A percentile compares a stretch with the other conserved stretches of the same genome.
Conservation (phyloP, 768 basidiomycete genomes). For the Terana coerulea region DNA sequence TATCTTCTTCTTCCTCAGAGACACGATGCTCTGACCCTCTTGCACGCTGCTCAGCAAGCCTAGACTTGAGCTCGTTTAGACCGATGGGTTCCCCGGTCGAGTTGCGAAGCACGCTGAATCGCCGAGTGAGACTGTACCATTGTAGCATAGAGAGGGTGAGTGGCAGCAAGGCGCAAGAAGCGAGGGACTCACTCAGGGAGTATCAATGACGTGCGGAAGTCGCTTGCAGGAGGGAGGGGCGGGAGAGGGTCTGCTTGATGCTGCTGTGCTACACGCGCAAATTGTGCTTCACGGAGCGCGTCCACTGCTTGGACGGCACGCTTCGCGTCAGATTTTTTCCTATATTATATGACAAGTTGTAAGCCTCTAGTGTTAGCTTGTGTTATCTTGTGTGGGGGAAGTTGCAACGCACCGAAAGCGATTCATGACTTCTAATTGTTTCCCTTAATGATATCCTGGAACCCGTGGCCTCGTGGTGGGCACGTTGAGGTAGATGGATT, state of each 20-base stretch:
- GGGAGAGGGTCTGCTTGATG: constrained; percentile 39
- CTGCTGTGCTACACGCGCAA: constrained; percentile 10
- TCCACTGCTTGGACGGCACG: constrained; percentile 38
- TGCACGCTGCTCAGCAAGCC: constrained; percentile 74
- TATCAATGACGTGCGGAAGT: constrained; percentile 86
- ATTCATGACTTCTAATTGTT: constrained; percentile 47
- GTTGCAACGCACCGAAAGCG: constrained; percentile 69
- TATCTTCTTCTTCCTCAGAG: constrained; percentile 80
- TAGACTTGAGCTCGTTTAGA: constrained; percentile 58
- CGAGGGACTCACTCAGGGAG: constrained; percentile 67
- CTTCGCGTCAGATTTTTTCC: constrained; percentile 77
- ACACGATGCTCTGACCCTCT: constrained; percentile 65
- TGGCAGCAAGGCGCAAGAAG: constrained; percentile 16
- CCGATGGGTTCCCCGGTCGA: constrained; percentile 62
- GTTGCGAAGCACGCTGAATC: constrained; percentile 76
- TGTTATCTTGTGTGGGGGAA: constrained; percentile 8
- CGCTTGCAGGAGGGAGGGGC: constrained; percentile 61
- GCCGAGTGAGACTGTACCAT: constrained; percentile 64
- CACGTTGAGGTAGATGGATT: constrained; percentile 48
- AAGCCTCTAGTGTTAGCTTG: constrained; percentile 9
- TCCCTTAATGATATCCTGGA: constrained; percentile 16
- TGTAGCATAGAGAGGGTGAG: constrained; percentile 18
- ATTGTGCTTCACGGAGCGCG: constrained; percentile 19
- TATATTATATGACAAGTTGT: constrained; percentile 26
- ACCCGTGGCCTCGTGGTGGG: constrained; percentile 52